These are phyloP conservation scores for Erodium maritimum DNA, from an alignment of 345 rosid species.

Conservation along the genomic window DNA sequence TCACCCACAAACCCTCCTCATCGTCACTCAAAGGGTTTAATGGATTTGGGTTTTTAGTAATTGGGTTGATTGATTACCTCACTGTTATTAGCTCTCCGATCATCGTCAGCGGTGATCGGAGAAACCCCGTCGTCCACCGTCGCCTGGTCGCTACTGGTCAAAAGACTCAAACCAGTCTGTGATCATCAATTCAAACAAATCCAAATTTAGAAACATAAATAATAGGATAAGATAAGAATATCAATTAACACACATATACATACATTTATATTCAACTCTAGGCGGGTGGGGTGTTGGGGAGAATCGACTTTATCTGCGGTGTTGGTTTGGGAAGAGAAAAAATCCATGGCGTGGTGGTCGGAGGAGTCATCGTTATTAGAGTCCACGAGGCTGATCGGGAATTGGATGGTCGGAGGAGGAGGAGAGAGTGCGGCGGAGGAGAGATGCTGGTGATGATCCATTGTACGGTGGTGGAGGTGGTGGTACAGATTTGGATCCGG, in stretches of 20 bases:
- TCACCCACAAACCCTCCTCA: not conserved
- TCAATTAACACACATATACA: not conserved
- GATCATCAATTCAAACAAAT: too few relatives aligned
- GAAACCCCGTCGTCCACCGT: conserved; percentile 51
- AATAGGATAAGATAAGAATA: not conserved
- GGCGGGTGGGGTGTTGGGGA: conserved; percentile 6
- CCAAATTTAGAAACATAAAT: not conserved
- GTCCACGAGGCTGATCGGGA: conserved; percentile 30
- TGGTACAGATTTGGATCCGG: not conserved
- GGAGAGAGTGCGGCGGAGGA: too few relatives aligned
- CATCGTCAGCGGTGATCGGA: conserved; percentile 35
- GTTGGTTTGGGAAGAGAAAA: not conserved
- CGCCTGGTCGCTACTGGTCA: conserved; percentile 53
- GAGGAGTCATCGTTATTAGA: too few relatives aligned
- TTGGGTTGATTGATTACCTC: conserved; percentile 23
- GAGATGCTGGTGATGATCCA: too few relatives aligned
- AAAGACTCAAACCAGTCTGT: conserved; percentile 58
- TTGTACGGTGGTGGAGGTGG: too few relatives aligned
- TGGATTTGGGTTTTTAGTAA: not conserved
- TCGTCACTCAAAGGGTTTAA: not conserved
- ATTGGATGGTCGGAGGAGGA: conserved; percentile 28
- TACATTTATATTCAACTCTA: conserved; percentile 37
- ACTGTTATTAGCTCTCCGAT: conserved; percentile 23
- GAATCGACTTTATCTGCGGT: conserved; percentile 4
- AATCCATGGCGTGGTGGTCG: conserved; percentile 8